Evolutionary conservation across 2,329 filamentous ascomycete species (phyloP).

Genomic region (Corniculantispora saksenae): DNA sequence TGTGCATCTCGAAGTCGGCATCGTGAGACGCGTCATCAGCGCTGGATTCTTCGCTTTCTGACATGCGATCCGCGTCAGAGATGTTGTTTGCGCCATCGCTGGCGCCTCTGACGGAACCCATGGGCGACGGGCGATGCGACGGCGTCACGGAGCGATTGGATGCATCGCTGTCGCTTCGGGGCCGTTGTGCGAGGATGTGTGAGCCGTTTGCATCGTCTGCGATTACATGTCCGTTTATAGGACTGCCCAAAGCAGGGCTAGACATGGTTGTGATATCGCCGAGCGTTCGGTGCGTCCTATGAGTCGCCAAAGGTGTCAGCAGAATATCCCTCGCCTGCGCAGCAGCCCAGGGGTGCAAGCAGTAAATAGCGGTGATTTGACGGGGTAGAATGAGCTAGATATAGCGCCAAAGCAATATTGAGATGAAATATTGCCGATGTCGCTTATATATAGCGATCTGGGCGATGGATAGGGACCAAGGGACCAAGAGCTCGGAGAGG

Average conservation of each 20-base stretch:
- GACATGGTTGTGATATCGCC: slow-evolving; percentile 64
- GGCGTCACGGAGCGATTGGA: slow-evolving; percentile 68
- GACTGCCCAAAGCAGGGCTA: slow-evolving; percentile 60
- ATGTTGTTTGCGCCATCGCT: slow-evolving; percentile 44
- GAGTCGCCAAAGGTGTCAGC: slow-evolving; percentile 38
- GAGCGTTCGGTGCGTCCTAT: slow-evolving; percentile 52
- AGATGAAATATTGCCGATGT: slow-evolving; percentile 12
- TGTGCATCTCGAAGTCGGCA: slow-evolving; percentile 75
- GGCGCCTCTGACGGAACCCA: slow-evolving; percentile 42
- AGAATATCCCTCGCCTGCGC: slow-evolving; percentile 25
- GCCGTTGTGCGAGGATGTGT: slow-evolving; percentile 38
- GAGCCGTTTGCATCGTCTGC: slow-evolving; percentile 49
- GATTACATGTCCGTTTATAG: slow-evolving; percentile 67
- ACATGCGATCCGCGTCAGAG: slow-evolving; percentile 39
- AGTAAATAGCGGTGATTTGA: not conserved
- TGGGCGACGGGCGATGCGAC: slow-evolving; percentile 47
- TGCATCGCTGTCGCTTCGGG: slow-evolving; percentile 65
- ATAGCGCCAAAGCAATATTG: slow-evolving; percentile 2
- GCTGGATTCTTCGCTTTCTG: slow-evolving; percentile 50
- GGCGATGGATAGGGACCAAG: slow-evolving; percentile 6
- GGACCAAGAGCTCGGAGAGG: not conserved
- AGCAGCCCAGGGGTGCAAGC: not conserved
- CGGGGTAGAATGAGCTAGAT: not conserved
- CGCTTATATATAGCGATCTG: not conserved
- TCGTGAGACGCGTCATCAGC: slow-evolving; percentile 63